These are phyloP conservation scores for Botrytis byssoidea DNA, from an alignment of 2,329 filamentous ascomycete species.

Conservation along the genomic window DNA sequence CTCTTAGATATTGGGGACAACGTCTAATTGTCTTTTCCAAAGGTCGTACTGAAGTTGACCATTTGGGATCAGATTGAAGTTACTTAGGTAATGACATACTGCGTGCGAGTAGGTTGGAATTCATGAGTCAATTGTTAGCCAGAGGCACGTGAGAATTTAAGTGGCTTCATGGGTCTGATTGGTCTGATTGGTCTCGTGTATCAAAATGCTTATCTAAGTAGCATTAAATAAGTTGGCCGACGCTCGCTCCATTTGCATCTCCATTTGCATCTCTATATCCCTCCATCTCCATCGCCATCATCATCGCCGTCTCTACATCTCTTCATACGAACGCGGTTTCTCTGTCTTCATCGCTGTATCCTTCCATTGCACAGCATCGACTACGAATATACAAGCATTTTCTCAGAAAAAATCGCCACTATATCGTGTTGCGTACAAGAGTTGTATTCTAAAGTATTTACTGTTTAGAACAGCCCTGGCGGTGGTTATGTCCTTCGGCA, in stretches of 20 bases:
- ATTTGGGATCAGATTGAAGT: no score
- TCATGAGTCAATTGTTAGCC: not conserved
- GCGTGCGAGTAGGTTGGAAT: no score
- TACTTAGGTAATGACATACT: no score
- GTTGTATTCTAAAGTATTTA: not conserved
- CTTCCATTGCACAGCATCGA: not conserved
- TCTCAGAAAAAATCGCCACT: not conserved
- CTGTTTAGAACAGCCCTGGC: slow-evolving; percentile 1
- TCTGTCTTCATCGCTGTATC: not conserved
- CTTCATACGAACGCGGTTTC: not conserved
- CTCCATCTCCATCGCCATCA: not conserved
- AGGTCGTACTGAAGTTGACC: no score
- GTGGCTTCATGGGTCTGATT: not conserved
- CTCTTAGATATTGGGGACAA: no score
- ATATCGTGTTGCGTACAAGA: not conserved
- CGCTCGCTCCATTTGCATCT: not conserved
- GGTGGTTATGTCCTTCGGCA: not conserved
- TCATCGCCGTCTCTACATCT: not conserved
- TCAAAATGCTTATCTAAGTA: not conserved
- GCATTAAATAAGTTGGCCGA: not conserved
- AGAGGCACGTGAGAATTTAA: not conserved
- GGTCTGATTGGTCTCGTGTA: not conserved
- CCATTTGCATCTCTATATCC: not conserved
- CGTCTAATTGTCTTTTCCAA: no score
- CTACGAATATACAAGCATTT: not conserved